These are phyloP conservation scores for Termitomyces sp. DNA, from an alignment of 768 basidiomycete genomes.

Conservation along the genomic window DNA sequence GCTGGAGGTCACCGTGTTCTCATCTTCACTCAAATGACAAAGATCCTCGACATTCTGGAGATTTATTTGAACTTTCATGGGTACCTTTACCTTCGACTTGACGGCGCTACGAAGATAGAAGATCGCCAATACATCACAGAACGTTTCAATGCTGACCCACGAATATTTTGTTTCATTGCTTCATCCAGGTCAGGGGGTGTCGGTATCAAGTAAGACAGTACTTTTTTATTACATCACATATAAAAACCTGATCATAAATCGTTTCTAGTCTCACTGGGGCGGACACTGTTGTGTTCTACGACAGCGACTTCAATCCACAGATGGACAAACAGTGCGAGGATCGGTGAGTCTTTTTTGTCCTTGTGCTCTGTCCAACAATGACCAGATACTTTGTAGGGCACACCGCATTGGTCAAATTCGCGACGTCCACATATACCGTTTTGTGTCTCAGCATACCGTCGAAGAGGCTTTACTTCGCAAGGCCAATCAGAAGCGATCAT, in stretches of 20 bases:
- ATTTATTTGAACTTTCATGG: slow-evolving; percentile 92
- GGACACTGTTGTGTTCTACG: slow-evolving; percentile 96
- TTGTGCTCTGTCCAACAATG: neutral
- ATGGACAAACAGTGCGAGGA: slow-evolving; percentile 99
- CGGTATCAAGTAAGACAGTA: slow-evolving; percentile 80
- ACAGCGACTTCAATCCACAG: slow-evolving; percentile 96
- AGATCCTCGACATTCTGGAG: slow-evolving; percentile 90
- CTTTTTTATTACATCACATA: slow-evolving; percentile 4
- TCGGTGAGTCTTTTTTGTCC: slow-evolving; percentile 44
- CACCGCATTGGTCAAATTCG: slow-evolving; percentile 98
- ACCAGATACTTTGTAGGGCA: slow-evolving; percentile 48
- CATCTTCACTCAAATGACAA: slow-evolving; percentile 98
- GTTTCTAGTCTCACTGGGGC: slow-evolving; percentile 73
- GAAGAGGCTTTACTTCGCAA: slow-evolving; percentile 96
- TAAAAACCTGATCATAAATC: slow-evolving; percentile 11
- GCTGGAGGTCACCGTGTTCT: slow-evolving; percentile 85
- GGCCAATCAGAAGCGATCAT: slow-evolving; percentile 94
- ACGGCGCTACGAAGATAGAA: slow-evolving; percentile 94
- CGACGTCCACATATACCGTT: slow-evolving; percentile 95
- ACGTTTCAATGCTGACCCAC: slow-evolving; percentile 75
- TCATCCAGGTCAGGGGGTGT: slow-evolving; percentile 81
- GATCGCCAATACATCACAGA: slow-evolving; percentile 91
- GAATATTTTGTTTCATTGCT: slow-evolving; percentile 88
- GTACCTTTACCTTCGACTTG: slow-evolving; percentile 89
- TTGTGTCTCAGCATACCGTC: slow-evolving; percentile 86